Evolutionary conservation across 176 grass and related monocot genomes (phyloP), one percentile per base, ranked within the genome.

Genomic region (Coix lacrymajobi): DNA sequence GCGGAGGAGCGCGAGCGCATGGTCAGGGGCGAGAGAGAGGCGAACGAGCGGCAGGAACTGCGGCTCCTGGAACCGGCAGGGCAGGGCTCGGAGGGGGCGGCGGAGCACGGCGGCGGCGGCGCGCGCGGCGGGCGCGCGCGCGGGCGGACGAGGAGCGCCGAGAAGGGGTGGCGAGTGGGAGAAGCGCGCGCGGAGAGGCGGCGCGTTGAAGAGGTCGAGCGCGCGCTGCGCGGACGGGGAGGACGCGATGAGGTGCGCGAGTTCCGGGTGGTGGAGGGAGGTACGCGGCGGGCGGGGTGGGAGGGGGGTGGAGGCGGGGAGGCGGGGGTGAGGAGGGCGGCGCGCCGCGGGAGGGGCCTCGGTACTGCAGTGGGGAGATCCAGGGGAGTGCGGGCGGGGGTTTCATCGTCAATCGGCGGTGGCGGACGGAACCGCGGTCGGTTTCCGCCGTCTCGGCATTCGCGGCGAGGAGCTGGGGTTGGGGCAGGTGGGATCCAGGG

Each of bases 151-250:
- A 98, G 90, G 30, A 98, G 84, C 40, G 92, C 95, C n/a, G 92
- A 84, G 77, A 92, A 92, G 30, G 82, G 70, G 41, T 0, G 93
- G 84, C 60, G 91, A 92, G 90, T 97, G 95, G 36, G 90, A 85
- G 86, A 97, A 94, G 15, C 88, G n/a, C 92, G 13, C 81, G 95
- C 84, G 94, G 92, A 8, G 40, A 11, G 25, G 90, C 80, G 57
- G 87, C 14, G 92, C 81, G 66, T 97, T 94, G 86, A 97, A 97
- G 75, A 97, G 73, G 88, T 97, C 95, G 51, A 97, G 86, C 68
- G 92, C 90, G 84, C 69, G 77, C 79, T 94, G 95, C 19, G 90
- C 81, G 36, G 91, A 80, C 8, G 71, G 48, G 56, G 89, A 82
- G 49, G 79, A 20, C 66, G 86, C 84, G 86, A 97, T 94, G 82